These are phyloP conservation scores for Hortiboletus flavorubellus DNA, from an alignment of 768 basidiomycete genomes.

Conservation along the genomic window DNA sequence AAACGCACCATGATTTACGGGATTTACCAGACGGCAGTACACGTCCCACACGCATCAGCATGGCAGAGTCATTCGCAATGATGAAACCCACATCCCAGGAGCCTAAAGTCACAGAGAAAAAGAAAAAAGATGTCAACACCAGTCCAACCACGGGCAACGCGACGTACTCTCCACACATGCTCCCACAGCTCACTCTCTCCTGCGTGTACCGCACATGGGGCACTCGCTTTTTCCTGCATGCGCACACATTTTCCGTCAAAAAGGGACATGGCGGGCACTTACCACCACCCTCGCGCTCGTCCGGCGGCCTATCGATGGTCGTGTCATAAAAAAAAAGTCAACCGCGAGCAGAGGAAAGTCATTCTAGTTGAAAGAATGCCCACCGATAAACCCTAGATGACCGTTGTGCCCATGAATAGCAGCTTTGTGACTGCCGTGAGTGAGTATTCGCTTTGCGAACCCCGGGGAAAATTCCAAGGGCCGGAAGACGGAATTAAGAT, in stretches of 20 bases:
- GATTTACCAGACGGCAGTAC: slow-evolving; percentile 73
- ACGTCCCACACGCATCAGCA: slow-evolving; percentile 73
- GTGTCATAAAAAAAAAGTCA: not conserved
- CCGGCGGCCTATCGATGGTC: slow-evolving; percentile 57
- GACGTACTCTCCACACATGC: slow-evolving; percentile 68
- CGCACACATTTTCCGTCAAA: slow-evolving; percentile 75
- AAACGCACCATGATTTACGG: slow-evolving; percentile 75
- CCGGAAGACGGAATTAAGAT: slow-evolving; percentile 61
- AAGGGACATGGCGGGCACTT: slow-evolving; percentile 86
- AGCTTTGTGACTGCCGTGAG: slow-evolving; percentile 71
- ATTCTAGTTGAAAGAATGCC: not conserved
- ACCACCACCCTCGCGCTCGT: too few species aligned
- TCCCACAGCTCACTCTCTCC: slow-evolving; percentile 78
- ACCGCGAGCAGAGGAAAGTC: not conserved
- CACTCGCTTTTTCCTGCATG: slow-evolving; percentile 83
- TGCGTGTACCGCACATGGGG: slow-evolving; percentile 82
- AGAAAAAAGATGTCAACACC: not conserved
- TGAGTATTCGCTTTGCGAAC: slow-evolving; percentile 69
- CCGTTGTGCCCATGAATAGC: slow-evolving; percentile 69
- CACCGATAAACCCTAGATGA: slow-evolving; percentile 70
- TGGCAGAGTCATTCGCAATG: slow-evolving; percentile 84
- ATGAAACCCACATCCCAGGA: slow-evolving; percentile 86
- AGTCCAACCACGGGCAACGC: not conserved
- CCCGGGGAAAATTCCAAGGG: slow-evolving; percentile 68
- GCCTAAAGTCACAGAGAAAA: slow-evolving; percentile 33